A percentile compares a stretch with the other conserved stretches of the same genome.
Evolutionary conservation across 1,284 basidiomycete genomes (phyloP).

Genomic region (Tilletia caries): DNA sequence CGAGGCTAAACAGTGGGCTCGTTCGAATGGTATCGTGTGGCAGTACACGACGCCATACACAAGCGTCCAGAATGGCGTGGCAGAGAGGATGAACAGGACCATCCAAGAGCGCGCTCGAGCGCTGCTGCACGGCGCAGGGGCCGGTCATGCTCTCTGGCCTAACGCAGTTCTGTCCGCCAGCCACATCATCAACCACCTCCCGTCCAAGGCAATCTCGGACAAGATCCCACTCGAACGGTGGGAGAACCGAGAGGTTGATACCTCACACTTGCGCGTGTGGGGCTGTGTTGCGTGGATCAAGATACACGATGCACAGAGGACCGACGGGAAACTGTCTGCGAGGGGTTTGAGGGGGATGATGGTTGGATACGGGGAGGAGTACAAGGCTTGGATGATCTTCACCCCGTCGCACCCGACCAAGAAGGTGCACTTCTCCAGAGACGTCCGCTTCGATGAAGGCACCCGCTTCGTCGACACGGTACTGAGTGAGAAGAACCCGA

Average conservation of each 20-base stretch:
- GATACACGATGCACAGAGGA: not conserved
- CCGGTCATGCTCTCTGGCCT: not conserved
- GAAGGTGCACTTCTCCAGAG: not conserved
- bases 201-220: not conserved
- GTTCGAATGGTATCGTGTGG: not conserved
- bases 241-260: not conserved
- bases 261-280: not conserved
- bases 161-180: not conserved
- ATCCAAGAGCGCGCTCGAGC: not conserved
- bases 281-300: constrained; percentile 1
- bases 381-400: not conserved
- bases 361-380: not conserved
- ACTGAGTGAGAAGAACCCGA: not conserved
- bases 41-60: not conserved
- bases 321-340: not conserved
- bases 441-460: not conserved
- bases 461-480: not conserved
- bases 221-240: not conserved
- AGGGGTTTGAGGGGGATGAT: not conserved
- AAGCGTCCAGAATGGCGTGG: not conserved
- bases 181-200: not conserved
- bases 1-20: not conserved
- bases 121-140: not conserved
- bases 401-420: not conserved
- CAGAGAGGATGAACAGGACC: not conserved